Evolutionary conservation across 2,329 filamentous ascomycete species (phyloP).

Genomic region (Alternaria solani): DNA sequence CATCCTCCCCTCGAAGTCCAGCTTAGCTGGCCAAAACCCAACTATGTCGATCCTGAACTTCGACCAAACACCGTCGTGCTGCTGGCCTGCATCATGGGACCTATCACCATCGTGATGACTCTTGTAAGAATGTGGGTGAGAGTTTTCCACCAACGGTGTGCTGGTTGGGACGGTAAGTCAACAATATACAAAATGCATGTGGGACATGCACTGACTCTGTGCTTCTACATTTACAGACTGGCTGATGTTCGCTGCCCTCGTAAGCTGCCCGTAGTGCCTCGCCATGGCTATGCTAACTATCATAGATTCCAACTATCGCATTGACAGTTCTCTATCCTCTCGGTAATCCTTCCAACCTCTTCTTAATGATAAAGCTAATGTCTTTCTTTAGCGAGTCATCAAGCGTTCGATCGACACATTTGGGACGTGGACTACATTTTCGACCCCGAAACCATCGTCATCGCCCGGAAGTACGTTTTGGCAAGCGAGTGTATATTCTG

Average conservation of each 20-base stretch:
- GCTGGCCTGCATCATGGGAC: conserved; percentile 32
- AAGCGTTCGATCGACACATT: conserved; percentile 36
- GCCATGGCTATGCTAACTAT: conserved; percentile 11
- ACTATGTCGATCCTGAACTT: conserved; percentile 33
- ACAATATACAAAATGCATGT: not conserved
- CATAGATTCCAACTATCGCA: conserved; percentile 27
- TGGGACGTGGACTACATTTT: conserved; percentile 35
- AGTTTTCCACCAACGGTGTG: conserved; percentile 33
- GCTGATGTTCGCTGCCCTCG: conserved; percentile 38
- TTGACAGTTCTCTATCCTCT: conserved; percentile 34
- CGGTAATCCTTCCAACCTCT: conserved; percentile 10
- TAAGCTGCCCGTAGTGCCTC: conserved; percentile 14
- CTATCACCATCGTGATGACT: conserved; percentile 33
- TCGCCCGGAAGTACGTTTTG: conserved; percentile 40
- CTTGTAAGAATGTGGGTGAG: conserved; percentile 42
- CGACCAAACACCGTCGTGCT: conserved; percentile 30
- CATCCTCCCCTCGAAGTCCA: conserved; percentile 37
- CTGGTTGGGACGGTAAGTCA: conserved; percentile 29
- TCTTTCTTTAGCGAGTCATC: conserved; percentile 16
- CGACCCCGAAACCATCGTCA: conserved; percentile 19
- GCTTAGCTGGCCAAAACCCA: conserved; percentile 35
- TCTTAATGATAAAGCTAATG: conserved; percentile 15
- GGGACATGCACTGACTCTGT: not conserved
- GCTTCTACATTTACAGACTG: conserved; percentile 22
- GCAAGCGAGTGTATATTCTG: conserved; percentile 39